phyloP scores from a whole-genome alignment of 768 basidiomycete genomes.

The Filobasidium floriforme region DNA sequence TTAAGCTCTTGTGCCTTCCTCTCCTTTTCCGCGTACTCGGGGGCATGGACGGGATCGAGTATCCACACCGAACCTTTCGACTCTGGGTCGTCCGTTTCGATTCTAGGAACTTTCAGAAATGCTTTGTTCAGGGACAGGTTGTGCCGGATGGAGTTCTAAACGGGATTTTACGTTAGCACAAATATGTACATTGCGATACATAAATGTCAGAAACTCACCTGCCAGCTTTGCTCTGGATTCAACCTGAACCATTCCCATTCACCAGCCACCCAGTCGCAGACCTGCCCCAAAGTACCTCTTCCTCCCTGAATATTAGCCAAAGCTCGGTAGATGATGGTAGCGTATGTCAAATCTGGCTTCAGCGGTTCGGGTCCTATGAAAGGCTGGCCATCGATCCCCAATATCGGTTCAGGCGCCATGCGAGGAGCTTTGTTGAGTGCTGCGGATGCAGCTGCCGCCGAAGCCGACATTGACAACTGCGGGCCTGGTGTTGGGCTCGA shows the following conservation, averaged over 20 bases:
- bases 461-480: constrained; percentile 22
- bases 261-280: constrained; percentile 82
- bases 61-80: constrained; percentile 91
- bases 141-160: constrained; percentile 83
- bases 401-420: constrained; percentile 37
- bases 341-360: constrained; percentile 84
- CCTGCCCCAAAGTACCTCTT: constrained; percentile 76
- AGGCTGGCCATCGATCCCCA: constrained; percentile 40
- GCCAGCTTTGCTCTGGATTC: constrained; percentile 77
- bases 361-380: constrained; percentile 54
- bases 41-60: constrained; percentile 58
- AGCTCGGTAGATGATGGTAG: constrained; percentile 81
- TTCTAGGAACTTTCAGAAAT: constrained; percentile 82
- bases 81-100: constrained; percentile 59
- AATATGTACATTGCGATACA: not conserved
- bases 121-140: constrained; percentile 87
- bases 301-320: constrained; percentile 54
- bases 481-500: constrained; percentile 5
- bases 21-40: constrained; percentile 44
- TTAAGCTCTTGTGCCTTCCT: constrained; percentile 27
- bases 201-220: constrained; percentile 53
- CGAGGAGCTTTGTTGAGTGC: constrained; percentile 37
- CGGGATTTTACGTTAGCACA: not conserved
- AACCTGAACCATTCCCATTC: constrained; percentile 84
- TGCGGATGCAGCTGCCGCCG: constrained; percentile 40